Conservation (phyloP, 2,329 filamentous ascomycete genomes). For the Sporothrix sp. region DNA sequence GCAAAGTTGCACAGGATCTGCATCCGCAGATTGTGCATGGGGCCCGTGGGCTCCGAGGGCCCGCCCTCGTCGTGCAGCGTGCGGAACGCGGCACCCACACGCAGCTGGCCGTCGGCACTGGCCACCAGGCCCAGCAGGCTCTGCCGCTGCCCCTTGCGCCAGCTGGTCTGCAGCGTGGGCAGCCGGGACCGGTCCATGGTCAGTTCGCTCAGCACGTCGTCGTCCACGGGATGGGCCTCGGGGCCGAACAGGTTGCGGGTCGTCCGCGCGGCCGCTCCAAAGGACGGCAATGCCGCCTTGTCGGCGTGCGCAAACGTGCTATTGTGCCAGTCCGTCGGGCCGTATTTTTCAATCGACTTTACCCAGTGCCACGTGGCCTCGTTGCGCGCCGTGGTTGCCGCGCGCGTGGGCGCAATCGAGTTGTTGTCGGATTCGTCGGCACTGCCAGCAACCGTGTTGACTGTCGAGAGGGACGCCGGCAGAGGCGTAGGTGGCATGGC, state of each 20-base stretch:
- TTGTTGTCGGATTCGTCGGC: too few species aligned
- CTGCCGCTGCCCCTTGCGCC: neutral
- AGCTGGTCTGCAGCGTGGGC: neutral
- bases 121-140: neutral
- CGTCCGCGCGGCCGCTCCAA: too few species aligned
- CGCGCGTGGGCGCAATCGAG: neutral
- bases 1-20: slow-evolving; percentile 14
- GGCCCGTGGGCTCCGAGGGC: slow-evolving; percentile 10
- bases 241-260: neutral
- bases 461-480: too few species aligned
- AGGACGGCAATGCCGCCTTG: too few species aligned
- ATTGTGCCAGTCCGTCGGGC: neutral
- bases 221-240: too few species aligned
- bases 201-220: neutral
- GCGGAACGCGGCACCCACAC: neutral
- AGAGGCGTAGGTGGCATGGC: too few species aligned
- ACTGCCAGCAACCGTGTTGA: too few species aligned
- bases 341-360: neutral
- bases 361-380: neutral
- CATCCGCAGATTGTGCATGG: slow-evolving; percentile 13
- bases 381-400: neutral
- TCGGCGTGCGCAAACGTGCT: too few species aligned
- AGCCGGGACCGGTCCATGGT: neutral
- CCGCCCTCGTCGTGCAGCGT: neutral
- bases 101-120: neutral